These are phyloP conservation scores for Daldinia bambusicola DNA, from an alignment of 495 filamentous ascomycete genomes.

Conservation along the genomic window DNA sequence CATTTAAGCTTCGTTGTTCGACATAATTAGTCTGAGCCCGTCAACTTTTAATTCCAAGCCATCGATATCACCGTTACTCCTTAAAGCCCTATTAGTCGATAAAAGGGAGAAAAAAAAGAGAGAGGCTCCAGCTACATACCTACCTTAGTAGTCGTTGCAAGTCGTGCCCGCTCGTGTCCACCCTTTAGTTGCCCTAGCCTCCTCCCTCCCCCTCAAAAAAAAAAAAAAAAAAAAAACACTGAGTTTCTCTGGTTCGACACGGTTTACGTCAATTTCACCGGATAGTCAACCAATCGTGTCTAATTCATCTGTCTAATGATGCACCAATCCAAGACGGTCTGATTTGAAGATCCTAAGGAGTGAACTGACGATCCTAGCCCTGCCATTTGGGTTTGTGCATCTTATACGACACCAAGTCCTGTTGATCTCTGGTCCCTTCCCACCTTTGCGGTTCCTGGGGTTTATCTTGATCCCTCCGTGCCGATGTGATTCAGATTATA, in stretches of 20 bases:
- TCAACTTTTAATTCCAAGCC: constrained; percentile 27
- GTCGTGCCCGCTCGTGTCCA: constrained; percentile 12
- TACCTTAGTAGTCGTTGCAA: too few species aligned
- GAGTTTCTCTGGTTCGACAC: constrained; percentile 41
- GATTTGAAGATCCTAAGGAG: constrained; percentile 42
- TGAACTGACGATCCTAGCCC: constrained; percentile 43
- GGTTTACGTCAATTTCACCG: constrained; percentile 35
- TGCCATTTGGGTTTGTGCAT: constrained; percentile 31
- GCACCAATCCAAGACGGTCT: constrained; percentile 39
- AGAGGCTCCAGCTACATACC: constrained; percentile 16
- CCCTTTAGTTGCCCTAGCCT: constrained; percentile 21
- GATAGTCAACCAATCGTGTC: constrained; percentile 43
- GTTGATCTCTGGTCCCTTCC: constrained; percentile 35
- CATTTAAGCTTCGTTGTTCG: constrained; percentile 19
- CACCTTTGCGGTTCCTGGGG: constrained; percentile 20
- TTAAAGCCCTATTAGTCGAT: constrained; percentile 2
- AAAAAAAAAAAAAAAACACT: constrained; percentile 24
- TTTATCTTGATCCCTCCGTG: constrained; percentile 27
- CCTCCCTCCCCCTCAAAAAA: too few species aligned
- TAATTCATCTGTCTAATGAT: constrained; percentile 31
- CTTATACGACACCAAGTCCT: constrained; percentile 30
- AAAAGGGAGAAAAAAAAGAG: constrained; percentile 20
- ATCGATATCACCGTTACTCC: constrained; percentile 17
- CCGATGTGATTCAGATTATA: constrained; percentile 32
- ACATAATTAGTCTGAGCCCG: constrained; percentile 30